phyloP scores from a whole-genome alignment of 139 green algal species.

The Parachlorella kessleri region DNA sequence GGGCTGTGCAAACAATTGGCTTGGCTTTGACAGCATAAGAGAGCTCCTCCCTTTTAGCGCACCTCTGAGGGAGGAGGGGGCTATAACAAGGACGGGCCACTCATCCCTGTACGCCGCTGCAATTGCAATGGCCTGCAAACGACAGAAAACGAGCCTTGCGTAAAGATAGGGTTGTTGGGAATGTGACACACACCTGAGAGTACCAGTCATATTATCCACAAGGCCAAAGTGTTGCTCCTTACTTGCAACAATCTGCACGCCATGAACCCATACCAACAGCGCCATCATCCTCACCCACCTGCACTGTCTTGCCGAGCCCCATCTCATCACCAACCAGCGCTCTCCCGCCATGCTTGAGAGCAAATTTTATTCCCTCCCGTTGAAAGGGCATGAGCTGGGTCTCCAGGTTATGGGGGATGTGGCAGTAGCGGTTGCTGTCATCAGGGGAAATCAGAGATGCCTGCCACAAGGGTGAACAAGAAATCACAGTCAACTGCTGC shows the following conservation, averaged over 20 bases:
- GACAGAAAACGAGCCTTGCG: too few species aligned
- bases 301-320: conserved; percentile 81
- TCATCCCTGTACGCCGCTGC: conserved; percentile 73
- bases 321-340: conserved; percentile 72
- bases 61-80: conserved; percentile 72
- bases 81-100: conserved; percentile 81
- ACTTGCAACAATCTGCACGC: too few species aligned
- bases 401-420: conserved; percentile 46
- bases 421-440: conserved; percentile 46
- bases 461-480: too few species aligned
- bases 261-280: too few species aligned
- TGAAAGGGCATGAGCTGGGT: conserved; percentile 63
- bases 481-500: too few species aligned
- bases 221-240: too few species aligned
- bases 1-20: too few species aligned
- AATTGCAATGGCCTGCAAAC: conserved; percentile 59
- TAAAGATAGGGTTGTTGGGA: too few species aligned
- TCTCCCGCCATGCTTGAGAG: conserved; percentile 65
- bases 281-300: too few species aligned
- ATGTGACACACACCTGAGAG: too few species aligned
- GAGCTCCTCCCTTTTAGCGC: neutral
- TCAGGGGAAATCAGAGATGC: conserved; percentile 16
- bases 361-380: conserved; percentile 78
- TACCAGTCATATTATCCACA: too few species aligned
- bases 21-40: too few species aligned